Evolutionary conservation across 805 yeast genomes (phyloP), one percentile per base, ranked within the genome.

Genomic region (Wickerhamiella vanderwaltii): DNA sequence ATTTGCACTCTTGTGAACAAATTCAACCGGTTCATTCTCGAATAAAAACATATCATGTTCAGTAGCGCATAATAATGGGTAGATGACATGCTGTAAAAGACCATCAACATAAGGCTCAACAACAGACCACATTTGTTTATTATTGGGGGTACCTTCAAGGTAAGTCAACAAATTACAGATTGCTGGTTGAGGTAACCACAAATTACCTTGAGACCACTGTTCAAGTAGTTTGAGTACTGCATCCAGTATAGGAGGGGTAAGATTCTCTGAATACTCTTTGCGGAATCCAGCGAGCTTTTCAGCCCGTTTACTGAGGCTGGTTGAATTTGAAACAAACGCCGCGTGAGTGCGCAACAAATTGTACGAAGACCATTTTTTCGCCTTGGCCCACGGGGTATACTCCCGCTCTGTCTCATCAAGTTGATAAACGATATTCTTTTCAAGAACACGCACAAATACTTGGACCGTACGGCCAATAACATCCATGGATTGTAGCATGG

Each of bases 21-120:
- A 91, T 56, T 86, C 95, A 43, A 75, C 79, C 3, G 95, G 95
- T 52, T 87, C 95, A 47, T 71, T 75, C 47, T 85, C 93, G 62
- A 82, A 87, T 4, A 73, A 60, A 49, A 82, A 93, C 43, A 84
- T 63, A 15, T 75, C 73, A 5, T 71, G 75, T 41, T 76, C 77
- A 6, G 71, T 67, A 1, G 91, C 81, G 49, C 86, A 73, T 44
- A 88, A 60, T 43, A 80, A 62, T 2, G 94, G 94, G 60, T 71
- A 79, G 7, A 88, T 68, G 43, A 88, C 75, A 50, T 79, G 85
- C 9, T 76, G 63, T 26, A 88, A 64, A 19, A 88, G 62, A 5
- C 72, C 68, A 31, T 74, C 74, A 39, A 76, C 67, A 56, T 79
- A 79, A 1, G 82, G 78, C 52, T 76, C 71, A 35, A 88, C 62